Evolutionary conservation across 176 grass and related monocot species (phyloP), one percentile per base, ranked within the genome.

Genomic region (Ensete glaucum): DNA sequence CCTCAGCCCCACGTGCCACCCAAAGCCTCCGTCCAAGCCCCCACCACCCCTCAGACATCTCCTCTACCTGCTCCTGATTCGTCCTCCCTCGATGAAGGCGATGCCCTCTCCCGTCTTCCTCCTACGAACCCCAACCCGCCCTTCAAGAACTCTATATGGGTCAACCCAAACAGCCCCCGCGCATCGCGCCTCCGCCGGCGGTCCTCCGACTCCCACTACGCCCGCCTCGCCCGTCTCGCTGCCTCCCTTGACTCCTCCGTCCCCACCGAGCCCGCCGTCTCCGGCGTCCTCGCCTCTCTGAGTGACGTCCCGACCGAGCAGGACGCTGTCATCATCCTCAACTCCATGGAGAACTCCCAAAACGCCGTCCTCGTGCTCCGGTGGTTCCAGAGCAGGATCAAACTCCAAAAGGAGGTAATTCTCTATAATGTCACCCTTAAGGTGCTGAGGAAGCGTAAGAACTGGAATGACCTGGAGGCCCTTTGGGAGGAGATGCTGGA

Each of bases 401-500:
- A 87, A 59, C 71, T 89, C 67, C 83, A 78, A 22, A 87, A 76
- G 73, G 79, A 83, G 86, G 88, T 82, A 62, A 82, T 93, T 71
- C 82, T 98, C 78, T 98, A 91, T 80, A 98, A 98, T 63, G 95
- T 98, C 43, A 83, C 85, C 52, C 76, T 98, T 56, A 93, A 98
- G 83, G 78, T 53, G 63, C 71, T 93, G 74, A 85, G 90, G 76
- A 98, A 91, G 81, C 56, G 67, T 70, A 89, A 85, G 76, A 81
- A 82, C 11, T 98, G 90, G 94, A 7, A 69, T 23, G 82, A 62
- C 22, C 75, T 87, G 9, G 90, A 93, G 84, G 82, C 54, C 54
- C 84, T 98, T 53, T 98, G 87, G 87, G 74, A 69, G 43, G 86
- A 82, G 84, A 93, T 91, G 87, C 14, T 91, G 54, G 52, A 51